Conservation (phyloP, 768 basidiomycete genomes). For the Auriscalpium orientale region DNA sequence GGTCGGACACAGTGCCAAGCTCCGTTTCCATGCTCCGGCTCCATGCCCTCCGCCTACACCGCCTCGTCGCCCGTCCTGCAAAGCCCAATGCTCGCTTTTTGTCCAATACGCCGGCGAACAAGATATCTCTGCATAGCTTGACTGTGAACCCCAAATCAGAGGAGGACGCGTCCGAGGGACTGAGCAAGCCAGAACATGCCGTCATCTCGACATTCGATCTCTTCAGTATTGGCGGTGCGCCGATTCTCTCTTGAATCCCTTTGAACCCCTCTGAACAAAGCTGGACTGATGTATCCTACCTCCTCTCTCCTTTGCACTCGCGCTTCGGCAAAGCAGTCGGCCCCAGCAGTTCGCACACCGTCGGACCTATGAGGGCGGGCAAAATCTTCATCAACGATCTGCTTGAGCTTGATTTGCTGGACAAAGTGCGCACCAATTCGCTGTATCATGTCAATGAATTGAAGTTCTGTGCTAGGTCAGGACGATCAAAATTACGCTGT, state of each 20-base stretch:
- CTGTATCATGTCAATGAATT: not conserved
- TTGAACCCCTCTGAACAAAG: not conserved
- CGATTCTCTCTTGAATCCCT: not conserved
- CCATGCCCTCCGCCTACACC: no score
- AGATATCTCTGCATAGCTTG: no score
- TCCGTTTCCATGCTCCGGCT: no score
- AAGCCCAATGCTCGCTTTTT: no score
- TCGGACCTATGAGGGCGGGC: constrained; percentile 86
- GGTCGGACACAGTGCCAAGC: no score
- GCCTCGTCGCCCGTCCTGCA: no score
- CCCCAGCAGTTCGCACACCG: constrained; percentile 58
- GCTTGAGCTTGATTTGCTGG: constrained; percentile 55
- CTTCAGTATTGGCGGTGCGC: constrained; percentile 81
- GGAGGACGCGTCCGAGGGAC: not conserved
- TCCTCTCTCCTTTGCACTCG: no score
- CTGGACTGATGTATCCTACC: no score
- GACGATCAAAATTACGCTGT: constrained; percentile 82
- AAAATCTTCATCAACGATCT: constrained; percentile 82
- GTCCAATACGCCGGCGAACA: no score
- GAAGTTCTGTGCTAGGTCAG: constrained; percentile 41
- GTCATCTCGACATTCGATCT: constrained; percentile 92
- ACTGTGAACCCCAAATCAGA: no score
- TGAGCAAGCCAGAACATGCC: constrained; percentile 52
- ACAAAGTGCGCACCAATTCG: constrained; percentile 37
- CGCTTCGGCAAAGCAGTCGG: constrained; percentile 30